Evolutionary conservation across 2,329 filamentous ascomycete genomes (phyloP).

Genomic region (Cytospora paraplurivora): DNA sequence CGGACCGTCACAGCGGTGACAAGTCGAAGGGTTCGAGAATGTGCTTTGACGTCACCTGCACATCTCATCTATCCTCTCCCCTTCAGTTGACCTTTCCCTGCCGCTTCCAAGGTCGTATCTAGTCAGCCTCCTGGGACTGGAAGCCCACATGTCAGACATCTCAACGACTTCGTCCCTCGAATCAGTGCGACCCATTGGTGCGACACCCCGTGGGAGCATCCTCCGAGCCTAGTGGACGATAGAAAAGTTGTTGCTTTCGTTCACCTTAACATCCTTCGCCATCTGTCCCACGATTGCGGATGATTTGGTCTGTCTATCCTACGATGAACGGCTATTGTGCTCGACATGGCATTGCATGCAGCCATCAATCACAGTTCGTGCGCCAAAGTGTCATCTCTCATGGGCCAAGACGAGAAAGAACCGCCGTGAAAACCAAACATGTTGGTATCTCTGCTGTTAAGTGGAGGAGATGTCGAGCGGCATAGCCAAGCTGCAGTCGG

Average conservation of each 20-base stretch:
- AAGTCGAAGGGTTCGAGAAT: background rate
- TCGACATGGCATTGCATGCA: background rate
- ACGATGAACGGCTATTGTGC: too few species aligned
- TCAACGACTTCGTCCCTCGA: too few species aligned
- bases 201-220: conserved; percentile 19
- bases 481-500: too few species aligned
- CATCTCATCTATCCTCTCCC: conserved; percentile 2
- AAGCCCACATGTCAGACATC: too few species aligned
- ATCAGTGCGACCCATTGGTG: background rate
- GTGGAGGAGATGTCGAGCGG: too few species aligned
- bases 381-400: background rate
- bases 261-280: too few species aligned
- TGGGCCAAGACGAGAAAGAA: background rate
- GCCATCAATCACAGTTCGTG: background rate
- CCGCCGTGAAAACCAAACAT: background rate
- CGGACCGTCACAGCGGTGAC: background rate
- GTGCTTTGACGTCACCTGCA: conserved; percentile 25
- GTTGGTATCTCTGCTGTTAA: too few species aligned
- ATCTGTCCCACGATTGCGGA: too few species aligned
- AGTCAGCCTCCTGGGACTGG: conserved; percentile 1
- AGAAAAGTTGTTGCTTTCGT: background rate
- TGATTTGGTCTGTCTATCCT: too few species aligned
- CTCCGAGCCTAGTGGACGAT: conserved; percentile 19
- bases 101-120: background rate
- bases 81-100: background rate